A percentile compares a stretch with the other conserved stretches of the same genome.
Evolutionary conservation across 495 filamentous ascomycete species (phyloP).

Genomic region (Neurospora terricola): DNA sequence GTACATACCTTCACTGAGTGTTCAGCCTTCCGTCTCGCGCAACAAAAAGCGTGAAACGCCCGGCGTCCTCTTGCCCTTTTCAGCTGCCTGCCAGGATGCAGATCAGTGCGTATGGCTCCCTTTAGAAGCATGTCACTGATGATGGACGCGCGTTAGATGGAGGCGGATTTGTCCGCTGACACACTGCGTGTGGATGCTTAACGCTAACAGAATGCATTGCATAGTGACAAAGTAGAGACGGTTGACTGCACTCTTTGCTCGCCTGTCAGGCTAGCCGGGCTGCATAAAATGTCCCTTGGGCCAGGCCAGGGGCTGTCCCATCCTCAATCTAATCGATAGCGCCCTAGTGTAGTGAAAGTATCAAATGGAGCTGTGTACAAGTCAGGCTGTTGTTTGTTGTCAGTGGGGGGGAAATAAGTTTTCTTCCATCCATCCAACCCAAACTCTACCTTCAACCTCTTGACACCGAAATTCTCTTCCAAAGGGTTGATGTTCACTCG

Average conservation of each 20-base stretch:
- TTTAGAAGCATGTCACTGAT: neutral
- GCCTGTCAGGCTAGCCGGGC: neutral
- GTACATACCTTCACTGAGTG: neutral
- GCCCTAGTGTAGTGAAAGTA: neutral
- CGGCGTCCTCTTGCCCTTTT: neutral
- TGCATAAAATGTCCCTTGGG: neutral
- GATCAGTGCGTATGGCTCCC: neutral
- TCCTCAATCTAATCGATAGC: neutral
- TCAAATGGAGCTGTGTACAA: neutral
- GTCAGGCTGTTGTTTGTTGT: neutral
- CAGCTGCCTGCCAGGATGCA: neutral
- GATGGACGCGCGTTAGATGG: neutral
- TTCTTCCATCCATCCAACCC: neutral
- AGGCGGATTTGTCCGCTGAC: neutral
- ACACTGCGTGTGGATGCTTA: neutral
- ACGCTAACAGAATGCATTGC: neutral
- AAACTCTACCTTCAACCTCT: neutral
- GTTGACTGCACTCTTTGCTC: neutral
- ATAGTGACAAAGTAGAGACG: neutral
- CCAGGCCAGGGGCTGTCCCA: neutral
- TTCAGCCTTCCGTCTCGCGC: neutral
- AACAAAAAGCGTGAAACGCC: neutral
- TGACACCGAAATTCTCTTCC: conserved; percentile 12
- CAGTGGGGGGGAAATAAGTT: neutral
- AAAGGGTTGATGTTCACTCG: neutral